Evolutionary conservation across 129 eudicot genomes (phyloP).

Genomic region (Heracleum sosnowskyi): DNA sequence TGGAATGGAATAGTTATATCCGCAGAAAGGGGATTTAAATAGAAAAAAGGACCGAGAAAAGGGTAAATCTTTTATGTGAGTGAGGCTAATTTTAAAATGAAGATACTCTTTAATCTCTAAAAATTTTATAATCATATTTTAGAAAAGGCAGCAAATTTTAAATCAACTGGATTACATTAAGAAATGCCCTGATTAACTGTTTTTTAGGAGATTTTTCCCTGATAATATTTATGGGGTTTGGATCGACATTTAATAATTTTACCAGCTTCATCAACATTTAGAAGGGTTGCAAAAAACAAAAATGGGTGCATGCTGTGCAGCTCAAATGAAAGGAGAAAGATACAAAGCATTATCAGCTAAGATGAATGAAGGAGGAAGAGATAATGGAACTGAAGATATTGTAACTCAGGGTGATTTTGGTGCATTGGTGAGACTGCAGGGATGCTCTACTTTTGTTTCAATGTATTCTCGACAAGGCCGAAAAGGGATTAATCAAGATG

Average conservation of each 20-base stretch:
- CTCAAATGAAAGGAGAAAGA: slow-evolving; percentile 26
- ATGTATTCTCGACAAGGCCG: slow-evolving; percentile 57
- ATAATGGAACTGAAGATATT: slow-evolving; percentile 18
- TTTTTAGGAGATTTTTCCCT: background rate
- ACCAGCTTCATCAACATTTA: background rate
- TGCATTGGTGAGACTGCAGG: slow-evolving; percentile 41
- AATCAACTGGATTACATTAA: background rate
- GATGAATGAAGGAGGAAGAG: slow-evolving; percentile 14
- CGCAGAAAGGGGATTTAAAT: slow-evolving; percentile 10
- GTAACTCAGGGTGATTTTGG: slow-evolving; percentile 39
- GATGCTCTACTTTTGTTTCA: slow-evolving; percentile 44
- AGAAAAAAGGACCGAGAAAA: background rate
- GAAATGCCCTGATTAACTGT: background rate
- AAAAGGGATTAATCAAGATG: slow-evolving; percentile 68
- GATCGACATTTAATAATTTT: background rate
- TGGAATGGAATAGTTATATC: background rate
- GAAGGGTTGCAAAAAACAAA: slow-evolving; percentile 5
- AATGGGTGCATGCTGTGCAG: slow-evolving; percentile 72
- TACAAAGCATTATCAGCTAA: slow-evolving; percentile 8
- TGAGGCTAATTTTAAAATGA: background rate
- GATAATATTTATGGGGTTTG: background rate
- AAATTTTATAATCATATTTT: no score
- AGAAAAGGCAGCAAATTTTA: background rate
- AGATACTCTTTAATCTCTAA: background rate
- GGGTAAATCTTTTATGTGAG: background rate